Base-by-base conservation (phyloP, 106 monocot genomes). In the Apostasia ramifera region DNA sequence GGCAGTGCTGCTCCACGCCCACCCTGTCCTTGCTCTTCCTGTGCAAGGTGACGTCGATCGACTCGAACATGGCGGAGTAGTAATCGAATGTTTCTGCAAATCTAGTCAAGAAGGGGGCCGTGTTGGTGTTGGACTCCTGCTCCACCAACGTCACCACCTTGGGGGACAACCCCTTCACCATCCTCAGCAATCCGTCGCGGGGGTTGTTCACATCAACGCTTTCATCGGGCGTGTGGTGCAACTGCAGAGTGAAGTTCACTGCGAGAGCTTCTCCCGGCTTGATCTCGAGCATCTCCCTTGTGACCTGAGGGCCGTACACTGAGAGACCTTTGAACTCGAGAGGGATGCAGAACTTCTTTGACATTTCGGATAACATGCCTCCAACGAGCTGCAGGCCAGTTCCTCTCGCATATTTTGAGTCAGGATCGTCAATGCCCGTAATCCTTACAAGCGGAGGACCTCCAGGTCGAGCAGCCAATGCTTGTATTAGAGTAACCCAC, bases 91-190 rank as follows among this genome's bases (percentile, higher is more conserved):
- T 85, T 70, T 97, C 95, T 60, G 71, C 26, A 40, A 97, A 97
- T 50, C 95, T 77, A 40, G 70, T 79, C 66, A 94, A 42, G 79
- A 94, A 94, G 0, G 90, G 88, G 8, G 94, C 79, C 6, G 82
- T 83, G 77, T 94, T 90, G 39, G 87, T 94, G 80, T 91, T 91
- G 0, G 95, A 95, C 56, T 95, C 95, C 68, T 95, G 95, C 76
- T 95, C 95, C 57, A 95, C 95, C 49, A 95, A 44, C 0, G 95
- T 95, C 0, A 67, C 81, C 47, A 95, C 88, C 57, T 82, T 91
- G 0, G 95, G 95, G 0, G 83, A 85, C 60, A 95, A 47, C n/a
- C 83, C 80, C 67, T 86, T 95, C 53, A 95, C 91, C 91, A 91
- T 88, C 61, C 95, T 64, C 13, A 95, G 84, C 71, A 95, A 60